Evolutionary conservation across 306 rosid genomes (phyloP), one percentile per base, ranked within the genome.

Genomic region (Rosa chinensis): DNA sequence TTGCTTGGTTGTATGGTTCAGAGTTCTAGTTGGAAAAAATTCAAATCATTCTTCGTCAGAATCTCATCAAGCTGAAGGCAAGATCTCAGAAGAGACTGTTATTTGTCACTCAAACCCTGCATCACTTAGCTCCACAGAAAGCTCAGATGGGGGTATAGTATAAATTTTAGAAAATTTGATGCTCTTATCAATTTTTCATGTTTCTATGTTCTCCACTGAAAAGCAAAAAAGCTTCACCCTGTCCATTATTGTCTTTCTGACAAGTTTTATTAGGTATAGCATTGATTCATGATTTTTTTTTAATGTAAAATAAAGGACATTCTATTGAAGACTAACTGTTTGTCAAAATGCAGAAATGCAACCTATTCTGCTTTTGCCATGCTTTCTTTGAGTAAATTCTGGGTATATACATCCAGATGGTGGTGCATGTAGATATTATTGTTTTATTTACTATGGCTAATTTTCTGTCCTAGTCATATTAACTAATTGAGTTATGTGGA

Each of bases 41-140:
- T 67, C 87, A 47, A 74, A 71, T 73, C 76, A 82, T 40, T n/a
- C 82, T 71, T 84, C 79, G 53, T 81, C 84, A 23, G 90, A 80
- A 78, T 80, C 79, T 59, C 83, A 83, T 82, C 89, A 73, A 44
- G 82, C 81, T 70, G 94, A 91, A 80, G 90, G 85, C 86, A 92
- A 89, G 86, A 79, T 79, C 80, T 77, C 85, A 12, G 96, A 93
- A 77, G 87, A 83, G 82, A 91, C 85, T 16, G 93, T 93, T 63
- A 87, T 93, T 82, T 93, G 96, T 85, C 98, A 93, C 87, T 93
- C 98, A 61, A 89, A 88, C 73, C 98, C 98, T 70, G 94, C 98
- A 70, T 93, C 98, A 18, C 90, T 93, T 81, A 91, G 98, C 80
- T 93, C 98, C 71, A 93, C 98, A 0, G 96, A 93, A 88, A 93